phyloP scores from a whole-genome alignment of 2,329 filamentous ascomycete species.

The Fusarium euwallaceae region DNA sequence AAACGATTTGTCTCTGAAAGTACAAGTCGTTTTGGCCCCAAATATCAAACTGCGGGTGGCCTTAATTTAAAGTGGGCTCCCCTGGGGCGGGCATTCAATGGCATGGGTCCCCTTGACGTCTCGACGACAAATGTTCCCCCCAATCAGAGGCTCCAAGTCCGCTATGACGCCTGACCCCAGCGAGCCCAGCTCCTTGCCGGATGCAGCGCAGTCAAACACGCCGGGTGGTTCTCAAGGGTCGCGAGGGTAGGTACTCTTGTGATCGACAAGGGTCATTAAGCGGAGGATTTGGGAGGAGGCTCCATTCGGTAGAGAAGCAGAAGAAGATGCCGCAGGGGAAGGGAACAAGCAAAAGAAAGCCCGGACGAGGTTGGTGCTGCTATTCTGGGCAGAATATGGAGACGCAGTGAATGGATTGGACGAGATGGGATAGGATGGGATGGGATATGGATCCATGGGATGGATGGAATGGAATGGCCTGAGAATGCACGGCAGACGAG shows the following conservation, averaged over 20 bases:
- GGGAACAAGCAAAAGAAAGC: not conserved
- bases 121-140: constrained; percentile 18
- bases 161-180: constrained; percentile 22
- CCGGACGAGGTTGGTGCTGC: not conserved
- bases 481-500: constrained; percentile 14
- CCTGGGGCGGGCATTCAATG: constrained; percentile 13
- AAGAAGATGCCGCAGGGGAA: not conserved
- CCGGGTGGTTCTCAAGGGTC: constrained; percentile 18
- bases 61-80: constrained; percentile 38
- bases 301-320: constrained; percentile 17
- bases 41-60: constrained; percentile 30
- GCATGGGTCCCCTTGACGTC: constrained; percentile 33
- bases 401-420: not conserved
- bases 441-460: not conserved
- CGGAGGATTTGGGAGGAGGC: constrained; percentile 31
- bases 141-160: constrained; percentile 36
- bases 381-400: constrained; percentile 4
- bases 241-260: constrained; percentile 9
- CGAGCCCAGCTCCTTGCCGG: constrained; percentile 34
- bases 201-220: constrained; percentile 37
- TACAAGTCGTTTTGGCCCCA: not conserved
- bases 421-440: not conserved
- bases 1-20: not conserved
- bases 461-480: constrained; percentile 27
- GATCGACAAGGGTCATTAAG: constrained; percentile 19